Evolutionary conservation across 495 filamentous ascomycete genomes (phyloP).

Genomic region (Barbatosphaeria neglecta): DNA sequence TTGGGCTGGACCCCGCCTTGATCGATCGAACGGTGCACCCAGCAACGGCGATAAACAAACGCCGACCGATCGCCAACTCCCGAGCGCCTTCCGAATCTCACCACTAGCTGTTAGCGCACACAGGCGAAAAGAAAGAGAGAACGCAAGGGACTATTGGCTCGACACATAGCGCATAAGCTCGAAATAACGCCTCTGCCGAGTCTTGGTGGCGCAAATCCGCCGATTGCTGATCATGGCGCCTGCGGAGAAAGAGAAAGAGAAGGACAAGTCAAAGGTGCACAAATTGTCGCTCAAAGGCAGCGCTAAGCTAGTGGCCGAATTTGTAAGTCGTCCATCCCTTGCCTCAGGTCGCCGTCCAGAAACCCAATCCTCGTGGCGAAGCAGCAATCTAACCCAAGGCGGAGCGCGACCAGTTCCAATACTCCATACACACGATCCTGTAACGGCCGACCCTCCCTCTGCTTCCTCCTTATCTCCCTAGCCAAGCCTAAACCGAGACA

Average conservation of each 20-base stretch:
- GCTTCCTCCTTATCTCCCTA: background rate
- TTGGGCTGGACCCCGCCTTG: no score
- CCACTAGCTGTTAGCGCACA: background rate
- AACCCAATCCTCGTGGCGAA: background rate
- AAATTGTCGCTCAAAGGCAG: conserved; percentile 89
- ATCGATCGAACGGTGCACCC: background rate
- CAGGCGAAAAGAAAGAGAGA: background rate
- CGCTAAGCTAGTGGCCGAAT: conserved; percentile 89
- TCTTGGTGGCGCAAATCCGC: background rate
- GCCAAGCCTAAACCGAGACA: background rate
- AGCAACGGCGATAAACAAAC: background rate
- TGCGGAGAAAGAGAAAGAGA: conserved; percentile 27
- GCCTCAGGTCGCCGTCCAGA: background rate
- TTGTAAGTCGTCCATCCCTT: conserved; percentile 45
- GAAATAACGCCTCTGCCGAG: background rate
- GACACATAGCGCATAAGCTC: background rate
- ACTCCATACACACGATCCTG: conserved; percentile 92
- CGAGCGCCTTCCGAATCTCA: background rate
- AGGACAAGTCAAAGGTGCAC: conserved; percentile 86
- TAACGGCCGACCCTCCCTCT: conserved; percentile 20
- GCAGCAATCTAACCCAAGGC: conserved; percentile 2
- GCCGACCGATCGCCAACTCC: background rate
- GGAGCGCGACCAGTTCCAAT: conserved; percentile 64
- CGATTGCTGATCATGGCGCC: conserved; percentile 7
- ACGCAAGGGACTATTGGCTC: no score